phyloP scores from a whole-genome alignment of 352 stramenopile species.

The Phytopythium aichiense region DNA sequence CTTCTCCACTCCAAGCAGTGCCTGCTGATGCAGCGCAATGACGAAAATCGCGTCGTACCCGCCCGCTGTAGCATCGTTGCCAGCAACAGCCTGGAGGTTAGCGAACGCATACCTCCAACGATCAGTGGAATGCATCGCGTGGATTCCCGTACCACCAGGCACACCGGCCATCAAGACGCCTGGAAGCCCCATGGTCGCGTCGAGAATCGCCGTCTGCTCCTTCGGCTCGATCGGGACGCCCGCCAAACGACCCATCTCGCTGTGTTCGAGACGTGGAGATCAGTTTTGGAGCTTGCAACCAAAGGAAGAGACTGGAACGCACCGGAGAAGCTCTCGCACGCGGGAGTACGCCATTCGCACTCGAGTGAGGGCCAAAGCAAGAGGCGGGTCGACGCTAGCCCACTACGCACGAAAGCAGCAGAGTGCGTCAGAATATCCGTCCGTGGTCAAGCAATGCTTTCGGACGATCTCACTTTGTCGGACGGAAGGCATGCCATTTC shows the following conservation, averaged over 20 bases:
- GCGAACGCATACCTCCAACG: neutral
- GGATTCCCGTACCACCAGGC: constrained; percentile 65
- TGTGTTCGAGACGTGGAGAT: constrained; percentile 8
- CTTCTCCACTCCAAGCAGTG: constrained; percentile 54
- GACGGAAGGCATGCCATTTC: neutral
- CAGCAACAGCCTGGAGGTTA: neutral
- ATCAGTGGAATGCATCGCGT: neutral
- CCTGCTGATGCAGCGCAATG: constrained; percentile 63
- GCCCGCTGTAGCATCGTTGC: constrained; percentile 58
- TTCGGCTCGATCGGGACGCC: constrained; percentile 92
- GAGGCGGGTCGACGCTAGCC: constrained; percentile 18
- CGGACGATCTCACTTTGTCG: neutral
- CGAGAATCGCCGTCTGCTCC: constrained; percentile 88
- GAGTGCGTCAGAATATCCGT: neutral
- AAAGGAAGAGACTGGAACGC: neutral
- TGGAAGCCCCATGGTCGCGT: constrained; percentile 91
- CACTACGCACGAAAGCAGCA: constrained; percentile 29
- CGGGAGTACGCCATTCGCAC: constrained; percentile 73
- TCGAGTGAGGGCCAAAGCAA: constrained; percentile 43
- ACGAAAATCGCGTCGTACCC: constrained; percentile 96
- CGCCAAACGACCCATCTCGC: constrained; percentile 87
- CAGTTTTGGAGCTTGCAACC: neutral
- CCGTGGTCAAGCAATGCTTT: neutral
- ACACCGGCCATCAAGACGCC: constrained; percentile 94
- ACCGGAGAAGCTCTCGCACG: constrained; percentile 82